These are phyloP conservation scores for Arachnopeziza araneosa DNA, from an alignment of 2,329 filamentous ascomycete species.

Conservation along the genomic window DNA sequence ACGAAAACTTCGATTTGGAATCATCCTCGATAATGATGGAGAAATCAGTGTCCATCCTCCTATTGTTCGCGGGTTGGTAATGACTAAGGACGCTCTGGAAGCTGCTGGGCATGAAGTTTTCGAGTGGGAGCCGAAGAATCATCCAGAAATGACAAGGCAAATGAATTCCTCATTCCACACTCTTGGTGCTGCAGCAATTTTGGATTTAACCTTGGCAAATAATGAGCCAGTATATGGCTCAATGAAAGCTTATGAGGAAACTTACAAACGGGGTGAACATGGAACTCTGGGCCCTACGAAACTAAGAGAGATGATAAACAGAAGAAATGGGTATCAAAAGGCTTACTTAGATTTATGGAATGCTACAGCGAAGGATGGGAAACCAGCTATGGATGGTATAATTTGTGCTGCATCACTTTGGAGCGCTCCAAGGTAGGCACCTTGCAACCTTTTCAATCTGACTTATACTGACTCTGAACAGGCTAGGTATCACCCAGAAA, in stretches of 20 bases:
- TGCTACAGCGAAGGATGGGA: conserved; percentile 27
- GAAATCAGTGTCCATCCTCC: conserved; percentile 34
- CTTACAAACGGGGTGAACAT: conserved; percentile 24
- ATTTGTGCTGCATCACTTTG: conserved; percentile 31
- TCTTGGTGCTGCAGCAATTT: conserved; percentile 29
- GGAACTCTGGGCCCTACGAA: conserved; percentile 26
- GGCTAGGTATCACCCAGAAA: conserved; percentile 25
- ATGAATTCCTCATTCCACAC: conserved; percentile 30
- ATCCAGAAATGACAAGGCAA: conserved; percentile 27
- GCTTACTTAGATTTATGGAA: conserved; percentile 34
- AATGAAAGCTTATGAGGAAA: conserved; percentile 28
- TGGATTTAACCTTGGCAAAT: conserved; percentile 23
- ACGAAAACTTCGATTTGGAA: conserved; percentile 33
- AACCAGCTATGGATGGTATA: conserved; percentile 31
- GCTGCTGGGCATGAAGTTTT: conserved; percentile 35
- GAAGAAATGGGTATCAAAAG: conserved; percentile 32
- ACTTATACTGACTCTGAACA: background rate
- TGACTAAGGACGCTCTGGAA: conserved; percentile 30
- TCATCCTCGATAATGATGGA: conserved; percentile 34
- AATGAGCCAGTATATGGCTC: conserved; percentile 25
- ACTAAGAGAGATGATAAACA: conserved; percentile 28
- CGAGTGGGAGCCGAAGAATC: conserved; percentile 30
- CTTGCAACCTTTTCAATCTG: background rate
- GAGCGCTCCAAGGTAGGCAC: conserved; percentile 29
- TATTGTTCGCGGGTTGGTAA: conserved; percentile 31